Evolutionary conservation across 2,329 filamentous ascomycete species (phyloP).

Genomic region (Fusarium chlamydosporum): DNA sequence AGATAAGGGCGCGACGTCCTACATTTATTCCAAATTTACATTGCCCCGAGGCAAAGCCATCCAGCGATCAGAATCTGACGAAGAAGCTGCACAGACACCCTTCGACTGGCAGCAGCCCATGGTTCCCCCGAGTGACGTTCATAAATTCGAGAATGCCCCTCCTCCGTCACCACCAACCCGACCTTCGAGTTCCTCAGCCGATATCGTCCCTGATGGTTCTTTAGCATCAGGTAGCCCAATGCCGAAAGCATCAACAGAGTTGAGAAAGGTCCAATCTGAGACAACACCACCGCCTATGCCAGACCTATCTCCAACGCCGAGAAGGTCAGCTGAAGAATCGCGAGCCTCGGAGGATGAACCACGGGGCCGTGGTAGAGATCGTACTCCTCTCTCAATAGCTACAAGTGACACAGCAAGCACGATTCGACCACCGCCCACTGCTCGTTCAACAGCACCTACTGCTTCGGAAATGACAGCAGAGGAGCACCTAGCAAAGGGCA

Average conservation of each 20-base stretch:
- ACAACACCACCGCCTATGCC: constrained; percentile 56
- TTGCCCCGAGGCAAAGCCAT: constrained; percentile 86
- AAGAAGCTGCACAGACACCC: constrained; percentile 65
- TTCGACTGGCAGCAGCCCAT: constrained; percentile 75
- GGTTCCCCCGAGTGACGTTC: constrained; percentile 58
- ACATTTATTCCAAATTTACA: constrained; percentile 87
- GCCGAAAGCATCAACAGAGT: constrained; percentile 64
- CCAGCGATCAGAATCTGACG: constrained; percentile 75
- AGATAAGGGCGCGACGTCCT: constrained; percentile 74
- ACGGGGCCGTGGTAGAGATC: constrained; percentile 63
- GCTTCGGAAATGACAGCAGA: constrained; percentile 82
- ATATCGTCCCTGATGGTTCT: constrained; percentile 57
- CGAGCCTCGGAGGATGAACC: constrained; percentile 65
- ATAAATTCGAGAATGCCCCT: constrained; percentile 61
- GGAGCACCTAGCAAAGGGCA: constrained; percentile 90
- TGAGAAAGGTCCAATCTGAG: constrained; percentile 66
- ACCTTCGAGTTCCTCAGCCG: constrained; percentile 69
- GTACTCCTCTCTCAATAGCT: constrained; percentile 63
- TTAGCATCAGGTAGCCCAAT: constrained; percentile 52
- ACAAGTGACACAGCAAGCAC: constrained; percentile 71
- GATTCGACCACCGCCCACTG: constrained; percentile 58
- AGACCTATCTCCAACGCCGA: constrained; percentile 62
- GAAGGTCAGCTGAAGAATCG: constrained; percentile 60
- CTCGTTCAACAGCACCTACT: constrained; percentile 65
- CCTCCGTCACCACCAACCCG: constrained; percentile 74